Evolutionary conservation across 441 rosid genomes (phyloP), one percentile per base, ranked within the genome.

Genomic region (Mallotus repandus): DNA sequence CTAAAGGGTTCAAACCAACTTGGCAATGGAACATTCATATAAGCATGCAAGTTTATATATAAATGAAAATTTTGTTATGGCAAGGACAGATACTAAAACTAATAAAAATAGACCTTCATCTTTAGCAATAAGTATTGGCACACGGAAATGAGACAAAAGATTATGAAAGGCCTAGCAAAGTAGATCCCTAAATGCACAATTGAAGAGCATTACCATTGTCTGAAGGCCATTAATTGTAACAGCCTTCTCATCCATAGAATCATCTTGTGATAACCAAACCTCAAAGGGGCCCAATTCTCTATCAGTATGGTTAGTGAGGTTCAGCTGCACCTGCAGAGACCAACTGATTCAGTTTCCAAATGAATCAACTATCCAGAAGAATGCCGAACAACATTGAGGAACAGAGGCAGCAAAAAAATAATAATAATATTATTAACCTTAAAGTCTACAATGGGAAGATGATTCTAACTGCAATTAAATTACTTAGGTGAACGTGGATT

Each of bases 221-320:
- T 88, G 97, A 58, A 91, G 96, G 69, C 99, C 97, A 50, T 86
- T 90, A 60, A 91, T 78, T 81, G 82, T 86, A 79, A 91, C 93
- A 74, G 83, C 83, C 75, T 87, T 89, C 79, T 90, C 94, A 72
- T 80, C 86, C 16, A 54, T 81, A 62, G 86, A 78, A 79, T 84
- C 90, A 80, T 77, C 84, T 80, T 86, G 86, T 3, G 96, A 84
- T 77, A 93, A 70, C 80, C 89, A 84, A 72, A 92, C 87, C 81
- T 92, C 96, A 62, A 93, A 96, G 55, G 98, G 96, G 46, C 97
- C 98, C 79, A 86, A 77, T 70, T 84, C 86, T 74, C 79, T 89
- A 56, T 93, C 97, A 7, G 87, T 90, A 80, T 82, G 91, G 84
- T 93, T 96, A 76, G 79, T 78, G 73, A 96, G 91, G 76, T 86